Percentiles rank a stretch among this genome's conserved stretches.
These are phyloP conservation scores for Clathrospora elynae DNA, from an alignment of 2,329 filamentous ascomycete genomes.

Conservation along the genomic window DNA sequence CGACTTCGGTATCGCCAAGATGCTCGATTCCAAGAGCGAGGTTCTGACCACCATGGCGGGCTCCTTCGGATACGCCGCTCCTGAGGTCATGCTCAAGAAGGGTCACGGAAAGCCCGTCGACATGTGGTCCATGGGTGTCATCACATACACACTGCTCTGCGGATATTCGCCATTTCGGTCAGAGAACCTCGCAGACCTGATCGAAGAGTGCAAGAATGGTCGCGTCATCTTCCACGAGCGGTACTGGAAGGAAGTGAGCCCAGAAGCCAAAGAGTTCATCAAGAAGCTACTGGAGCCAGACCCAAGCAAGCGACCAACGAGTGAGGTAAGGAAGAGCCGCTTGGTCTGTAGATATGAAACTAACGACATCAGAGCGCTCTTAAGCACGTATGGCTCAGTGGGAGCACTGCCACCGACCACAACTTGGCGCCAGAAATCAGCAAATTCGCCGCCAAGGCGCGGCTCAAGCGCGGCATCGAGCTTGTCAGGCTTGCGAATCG, in stretches of 20 bases:
- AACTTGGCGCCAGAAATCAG: slow-evolving; percentile 97
- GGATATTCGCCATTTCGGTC: slow-evolving; percentile 98
- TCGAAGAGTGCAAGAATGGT: slow-evolving; percentile 86
- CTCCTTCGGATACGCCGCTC: slow-evolving; percentile 96
- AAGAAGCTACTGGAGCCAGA: slow-evolving; percentile 76
- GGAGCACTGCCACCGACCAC: slow-evolving; percentile 90
- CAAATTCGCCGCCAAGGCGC: slow-evolving; percentile 88
- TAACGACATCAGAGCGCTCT: slow-evolving; percentile 67
- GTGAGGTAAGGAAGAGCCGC: slow-evolving; percentile 61
- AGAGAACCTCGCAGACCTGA: slow-evolving; percentile 88
- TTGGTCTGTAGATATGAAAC: slow-evolving; percentile 1
- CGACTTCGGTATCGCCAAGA: slow-evolving; percentile 98
- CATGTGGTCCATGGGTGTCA: slow-evolving; percentile 99
- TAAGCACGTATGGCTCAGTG: slow-evolving; percentile 85
- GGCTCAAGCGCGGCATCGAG: slow-evolving; percentile 90
- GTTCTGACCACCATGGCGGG: slow-evolving; percentile 98
- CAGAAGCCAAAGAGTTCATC: slow-evolving; percentile 96
- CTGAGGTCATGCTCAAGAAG: slow-evolving; percentile 97
- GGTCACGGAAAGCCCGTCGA: slow-evolving; percentile 98
- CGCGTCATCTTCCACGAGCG: slow-evolving; percentile 93
- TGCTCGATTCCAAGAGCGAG: slow-evolving; percentile 87
- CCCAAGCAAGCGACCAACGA: slow-evolving; percentile 76
- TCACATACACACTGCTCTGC: slow-evolving; percentile 96
- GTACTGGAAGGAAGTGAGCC: slow-evolving; percentile 97
- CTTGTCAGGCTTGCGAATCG: slow-evolving; percentile 95